Percentiles rank a stretch among this genome's conserved stretches.
Conservation (phyloP, 139 green algal genomes). For the Gonium pectorale region DNA sequence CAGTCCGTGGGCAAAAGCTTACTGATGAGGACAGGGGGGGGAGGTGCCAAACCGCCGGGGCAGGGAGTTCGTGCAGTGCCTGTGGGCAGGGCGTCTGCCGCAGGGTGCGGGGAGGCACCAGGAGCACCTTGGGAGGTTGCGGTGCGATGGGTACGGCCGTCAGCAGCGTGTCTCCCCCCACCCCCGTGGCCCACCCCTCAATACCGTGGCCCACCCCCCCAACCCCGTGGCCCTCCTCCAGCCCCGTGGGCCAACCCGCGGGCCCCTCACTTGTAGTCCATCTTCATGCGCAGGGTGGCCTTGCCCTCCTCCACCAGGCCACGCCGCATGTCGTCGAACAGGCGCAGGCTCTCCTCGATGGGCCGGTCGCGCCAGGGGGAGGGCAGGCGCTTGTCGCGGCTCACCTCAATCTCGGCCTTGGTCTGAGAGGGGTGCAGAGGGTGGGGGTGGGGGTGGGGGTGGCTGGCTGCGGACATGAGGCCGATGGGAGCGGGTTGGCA, state of each 20-base stretch:
- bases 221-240: too few species aligned
- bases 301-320: constrained; percentile 93
- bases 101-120: too few species aligned
- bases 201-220: too few species aligned
- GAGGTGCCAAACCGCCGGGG: not conserved
- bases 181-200: too few species aligned
- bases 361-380: constrained; percentile 93
- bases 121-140: too few species aligned
- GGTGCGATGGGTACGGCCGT: too few species aligned
- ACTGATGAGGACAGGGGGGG: not conserved
- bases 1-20: not conserved
- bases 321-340: constrained; percentile 98
- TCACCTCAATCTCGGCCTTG: constrained; percentile 92
- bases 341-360: constrained; percentile 86
- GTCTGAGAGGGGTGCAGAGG: constrained; percentile 63
- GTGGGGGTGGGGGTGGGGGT: not conserved
- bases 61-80: too few species aligned
- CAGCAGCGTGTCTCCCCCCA: too few species aligned
- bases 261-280: constrained; percentile 74
- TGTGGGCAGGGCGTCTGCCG: too few species aligned
- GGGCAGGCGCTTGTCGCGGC: constrained; percentile 78
- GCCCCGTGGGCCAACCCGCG: too few species aligned
- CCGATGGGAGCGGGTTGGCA: not conserved
- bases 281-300: constrained; percentile 91
- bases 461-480: too few species aligned